Conservation (phyloP, 805 yeast genomes). For the Saccharomyces paradoxus region DNA sequence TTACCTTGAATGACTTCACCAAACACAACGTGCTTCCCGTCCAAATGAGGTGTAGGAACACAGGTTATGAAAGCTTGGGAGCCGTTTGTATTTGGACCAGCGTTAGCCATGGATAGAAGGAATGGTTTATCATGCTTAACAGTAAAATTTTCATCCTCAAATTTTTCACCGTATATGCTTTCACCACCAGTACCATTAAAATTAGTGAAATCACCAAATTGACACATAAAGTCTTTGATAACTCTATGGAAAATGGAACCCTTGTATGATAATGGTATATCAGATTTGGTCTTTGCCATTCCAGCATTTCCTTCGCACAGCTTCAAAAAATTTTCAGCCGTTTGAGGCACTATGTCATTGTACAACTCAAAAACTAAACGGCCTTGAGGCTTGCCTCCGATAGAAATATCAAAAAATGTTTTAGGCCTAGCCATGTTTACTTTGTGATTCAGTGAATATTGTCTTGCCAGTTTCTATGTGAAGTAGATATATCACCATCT, state of each 20-base stretch:
- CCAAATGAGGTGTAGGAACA: slow-evolving; percentile 86
- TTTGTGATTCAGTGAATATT: background rate
- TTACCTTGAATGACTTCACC: slow-evolving; percentile 84
- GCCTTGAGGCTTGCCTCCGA: slow-evolving; percentile 63
- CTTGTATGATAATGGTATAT: slow-evolving; percentile 60
- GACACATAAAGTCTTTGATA: slow-evolving; percentile 83
- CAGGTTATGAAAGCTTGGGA: slow-evolving; percentile 94
- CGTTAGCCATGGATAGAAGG: slow-evolving; percentile 91
- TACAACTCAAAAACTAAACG: slow-evolving; percentile 71
- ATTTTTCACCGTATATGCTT: slow-evolving; percentile 75
- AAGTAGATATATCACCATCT: too few species aligned
- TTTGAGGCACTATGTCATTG: slow-evolving; percentile 71
- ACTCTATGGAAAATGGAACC: slow-evolving; percentile 91
- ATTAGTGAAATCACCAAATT: slow-evolving; percentile 87
- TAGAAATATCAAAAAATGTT: slow-evolving; percentile 71
- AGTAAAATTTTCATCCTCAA: slow-evolving; percentile 83
- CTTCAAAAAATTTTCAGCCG: slow-evolving; percentile 84
- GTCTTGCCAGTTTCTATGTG: background rate
- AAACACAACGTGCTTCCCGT: slow-evolving; percentile 93
- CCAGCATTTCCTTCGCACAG: slow-evolving; percentile 83
- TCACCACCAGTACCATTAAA: slow-evolving; percentile 75
- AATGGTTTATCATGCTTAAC: slow-evolving; percentile 76
- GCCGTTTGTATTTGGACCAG: slow-evolving; percentile 93
- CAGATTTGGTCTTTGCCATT: slow-evolving; percentile 21
- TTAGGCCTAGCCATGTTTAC: slow-evolving; percentile 33